A percentile compares a stretch with the other conserved stretches of the same genome.
phyloP scores from a whole-genome alignment of 164 flowering plant genomes.

The Pachysandra terminalis region DNA sequence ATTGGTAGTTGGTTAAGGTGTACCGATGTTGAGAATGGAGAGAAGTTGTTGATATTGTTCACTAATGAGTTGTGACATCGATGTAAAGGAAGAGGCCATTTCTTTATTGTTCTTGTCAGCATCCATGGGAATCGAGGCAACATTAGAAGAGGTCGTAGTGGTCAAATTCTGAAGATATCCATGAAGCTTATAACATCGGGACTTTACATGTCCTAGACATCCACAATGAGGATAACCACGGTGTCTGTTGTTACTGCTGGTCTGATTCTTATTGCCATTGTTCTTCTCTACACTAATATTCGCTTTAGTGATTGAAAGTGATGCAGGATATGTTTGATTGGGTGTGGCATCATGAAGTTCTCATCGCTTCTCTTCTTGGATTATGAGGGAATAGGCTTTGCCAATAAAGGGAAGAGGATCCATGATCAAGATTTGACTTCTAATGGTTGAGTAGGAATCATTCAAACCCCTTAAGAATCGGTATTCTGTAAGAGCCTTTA shows the following conservation, averaged over 20 bases:
- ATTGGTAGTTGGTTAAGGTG: too few species aligned
- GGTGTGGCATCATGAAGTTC: neutral
- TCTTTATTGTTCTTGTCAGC: too few species aligned
- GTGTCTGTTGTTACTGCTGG: neutral
- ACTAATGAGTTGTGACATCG: neutral
- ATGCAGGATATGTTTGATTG: neutral
- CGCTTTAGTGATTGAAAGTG: neutral
- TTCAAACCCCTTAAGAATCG: neutral
- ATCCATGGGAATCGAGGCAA: neutral
- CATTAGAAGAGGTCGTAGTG: too few species aligned
- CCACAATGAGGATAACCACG: neutral
- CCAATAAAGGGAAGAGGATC: neutral
- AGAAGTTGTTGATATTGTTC: neutral
- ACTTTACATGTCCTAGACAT: neutral
- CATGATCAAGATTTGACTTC: neutral
- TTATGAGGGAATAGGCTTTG: neutral
- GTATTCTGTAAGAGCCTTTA: neutral
- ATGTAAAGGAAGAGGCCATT: neutral
- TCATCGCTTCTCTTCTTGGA: neutral
- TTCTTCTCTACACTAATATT: neutral
- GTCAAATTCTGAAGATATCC: neutral
- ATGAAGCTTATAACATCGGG: neutral
- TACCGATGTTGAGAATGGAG: too few species aligned
- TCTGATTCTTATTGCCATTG: neutral
- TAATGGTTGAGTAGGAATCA: neutral